Evolutionary conservation across 805 yeast species (phyloP).

Genomic region (Nakazawaea ambrosiae): DNA sequence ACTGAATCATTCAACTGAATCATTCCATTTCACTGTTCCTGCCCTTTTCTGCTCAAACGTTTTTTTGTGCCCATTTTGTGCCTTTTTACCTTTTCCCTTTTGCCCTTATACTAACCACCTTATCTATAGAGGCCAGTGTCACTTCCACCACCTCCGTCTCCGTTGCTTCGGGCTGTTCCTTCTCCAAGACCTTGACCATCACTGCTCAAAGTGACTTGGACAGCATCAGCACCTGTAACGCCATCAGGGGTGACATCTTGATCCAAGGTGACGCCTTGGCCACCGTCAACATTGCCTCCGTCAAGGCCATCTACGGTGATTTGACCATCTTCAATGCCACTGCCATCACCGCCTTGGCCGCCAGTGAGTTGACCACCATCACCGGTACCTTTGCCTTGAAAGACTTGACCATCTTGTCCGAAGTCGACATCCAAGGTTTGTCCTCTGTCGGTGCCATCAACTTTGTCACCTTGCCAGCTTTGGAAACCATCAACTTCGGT

Average conservation of each 20-base stretch:
- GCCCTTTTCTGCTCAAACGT: too few species aligned
- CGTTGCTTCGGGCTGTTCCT: constrained; percentile 59
- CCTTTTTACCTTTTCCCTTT: not conserved
- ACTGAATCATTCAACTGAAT: too few species aligned
- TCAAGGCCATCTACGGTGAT: constrained; percentile 73
- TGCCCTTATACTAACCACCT: too few species aligned
- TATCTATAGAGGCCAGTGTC: constrained; percentile 44
- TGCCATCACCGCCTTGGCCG: constrained; percentile 55
- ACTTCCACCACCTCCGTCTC: constrained; percentile 39
- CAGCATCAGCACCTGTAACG: constrained; percentile 61
- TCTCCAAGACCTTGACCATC: constrained; percentile 57
- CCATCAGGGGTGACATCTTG: constrained; percentile 73
- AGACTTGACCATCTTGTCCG: constrained; percentile 56
- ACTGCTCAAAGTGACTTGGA: constrained; percentile 79
- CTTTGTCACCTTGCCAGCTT: constrained; percentile 83
- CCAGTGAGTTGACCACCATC: constrained; percentile 72
- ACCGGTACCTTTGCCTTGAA: constrained; percentile 61
- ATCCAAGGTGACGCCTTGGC: constrained; percentile 56
- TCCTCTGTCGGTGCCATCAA: constrained; percentile 74
- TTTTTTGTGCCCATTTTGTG: not conserved
- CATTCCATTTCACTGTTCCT: too few species aligned
- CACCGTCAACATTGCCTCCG: constrained; percentile 63
- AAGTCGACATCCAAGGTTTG: constrained; percentile 71
- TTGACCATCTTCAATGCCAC: constrained; percentile 63
- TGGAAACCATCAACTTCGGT: constrained; percentile 56